Percentiles rank a stretch among this genome's conserved stretches.
phyloP scores from a whole-genome alignment of 2,329 filamentous ascomycete genomes.

The Periglandula ipomoeae region DNA sequence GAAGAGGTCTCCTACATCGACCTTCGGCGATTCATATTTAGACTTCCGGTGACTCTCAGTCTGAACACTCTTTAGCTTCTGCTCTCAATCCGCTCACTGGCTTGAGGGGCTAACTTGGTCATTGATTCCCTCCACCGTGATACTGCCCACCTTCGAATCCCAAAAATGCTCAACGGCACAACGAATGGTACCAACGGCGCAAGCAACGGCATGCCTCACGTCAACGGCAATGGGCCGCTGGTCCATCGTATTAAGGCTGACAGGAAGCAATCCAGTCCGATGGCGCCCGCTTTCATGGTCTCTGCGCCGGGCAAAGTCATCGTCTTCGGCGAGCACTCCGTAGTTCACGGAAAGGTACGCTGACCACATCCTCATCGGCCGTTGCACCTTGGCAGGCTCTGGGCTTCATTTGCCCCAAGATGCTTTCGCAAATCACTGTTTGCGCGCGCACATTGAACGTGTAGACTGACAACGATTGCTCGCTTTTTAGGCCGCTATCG shows the following conservation, averaged over 20 bases:
- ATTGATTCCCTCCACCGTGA: not conserved
- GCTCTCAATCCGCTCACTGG: not conserved
- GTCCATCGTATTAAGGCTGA: slow-evolving; percentile 30
- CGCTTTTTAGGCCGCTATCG: slow-evolving; percentile 72
- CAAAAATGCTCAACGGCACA: slow-evolving; percentile 13
- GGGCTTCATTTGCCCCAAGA: not conserved
- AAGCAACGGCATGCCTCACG: slow-evolving; percentile 18
- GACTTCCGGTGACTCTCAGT: not conserved
- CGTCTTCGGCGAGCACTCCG: slow-evolving; percentile 93
- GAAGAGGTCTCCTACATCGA: too few species aligned
- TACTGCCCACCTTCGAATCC: not conserved
- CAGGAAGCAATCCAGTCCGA: slow-evolving; percentile 52
- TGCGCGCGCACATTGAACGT: not conserved
- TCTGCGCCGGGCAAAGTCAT: slow-evolving; percentile 98
- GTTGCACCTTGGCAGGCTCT: not conserved
- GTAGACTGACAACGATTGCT: not conserved
- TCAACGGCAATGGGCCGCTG: slow-evolving; percentile 26
- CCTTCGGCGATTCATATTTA: not conserved
- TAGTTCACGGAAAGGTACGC: slow-evolving; percentile 86
- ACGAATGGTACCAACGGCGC: slow-evolving; percentile 17
- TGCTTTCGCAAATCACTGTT: not conserved
- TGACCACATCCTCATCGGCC: not conserved
- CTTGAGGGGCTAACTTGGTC: not conserved
- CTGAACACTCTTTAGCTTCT: not conserved
- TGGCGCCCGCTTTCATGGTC: slow-evolving; percentile 92